A percentile compares a stretch with the other conserved stretches of the same genome.
Conservation (phyloP, 2,329 filamentous ascomycete species). For the Verticillium alfalfae region DNA sequence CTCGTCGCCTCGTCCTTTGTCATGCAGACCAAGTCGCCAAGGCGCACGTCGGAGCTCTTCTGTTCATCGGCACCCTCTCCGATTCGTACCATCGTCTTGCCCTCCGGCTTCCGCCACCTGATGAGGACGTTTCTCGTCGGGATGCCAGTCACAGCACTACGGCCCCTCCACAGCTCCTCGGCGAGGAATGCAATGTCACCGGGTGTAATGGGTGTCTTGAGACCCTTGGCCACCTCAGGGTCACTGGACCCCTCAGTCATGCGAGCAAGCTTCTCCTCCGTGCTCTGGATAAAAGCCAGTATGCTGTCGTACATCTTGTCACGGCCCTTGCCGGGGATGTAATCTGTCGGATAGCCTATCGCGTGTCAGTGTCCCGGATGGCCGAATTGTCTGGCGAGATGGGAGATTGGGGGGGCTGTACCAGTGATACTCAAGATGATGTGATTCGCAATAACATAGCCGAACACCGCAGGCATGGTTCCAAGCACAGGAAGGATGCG, state of each 20-base stretch:
- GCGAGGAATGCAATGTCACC: slow-evolving; percentile 83
- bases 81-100: slow-evolving; percentile 51
- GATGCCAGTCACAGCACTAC: slow-evolving; percentile 77
- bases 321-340: slow-evolving; percentile 71
- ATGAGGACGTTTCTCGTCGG: slow-evolving; percentile 74
- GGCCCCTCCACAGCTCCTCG: slow-evolving; percentile 82
- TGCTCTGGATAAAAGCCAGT: slow-evolving; percentile 66
- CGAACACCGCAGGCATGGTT: slow-evolving; percentile 96
- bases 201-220: slow-evolving; percentile 72
- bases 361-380: background rate
- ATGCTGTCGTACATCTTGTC: slow-evolving; percentile 92
- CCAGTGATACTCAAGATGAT: slow-evolving; percentile 72
- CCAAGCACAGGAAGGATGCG: slow-evolving; percentile 92
- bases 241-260: slow-evolving; percentile 29
- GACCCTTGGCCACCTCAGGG: slow-evolving; percentile 52
- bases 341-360: slow-evolving; percentile 78
- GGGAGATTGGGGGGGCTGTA: slow-evolving; percentile 10
- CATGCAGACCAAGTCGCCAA: slow-evolving; percentile 79
- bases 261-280: slow-evolving; percentile 44
- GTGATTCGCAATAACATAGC: slow-evolving; percentile 86
- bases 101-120: slow-evolving; percentile 67
- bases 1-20: slow-evolving; percentile 81
- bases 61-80: slow-evolving; percentile 67
- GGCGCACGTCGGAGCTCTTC: slow-evolving; percentile 63
- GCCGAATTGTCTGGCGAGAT: background rate